Evolutionary conservation across 1,284 basidiomycete genomes (phyloP), one percentile per base, ranked within the genome.

Genomic region (Mycosarcoma maydis): DNA sequence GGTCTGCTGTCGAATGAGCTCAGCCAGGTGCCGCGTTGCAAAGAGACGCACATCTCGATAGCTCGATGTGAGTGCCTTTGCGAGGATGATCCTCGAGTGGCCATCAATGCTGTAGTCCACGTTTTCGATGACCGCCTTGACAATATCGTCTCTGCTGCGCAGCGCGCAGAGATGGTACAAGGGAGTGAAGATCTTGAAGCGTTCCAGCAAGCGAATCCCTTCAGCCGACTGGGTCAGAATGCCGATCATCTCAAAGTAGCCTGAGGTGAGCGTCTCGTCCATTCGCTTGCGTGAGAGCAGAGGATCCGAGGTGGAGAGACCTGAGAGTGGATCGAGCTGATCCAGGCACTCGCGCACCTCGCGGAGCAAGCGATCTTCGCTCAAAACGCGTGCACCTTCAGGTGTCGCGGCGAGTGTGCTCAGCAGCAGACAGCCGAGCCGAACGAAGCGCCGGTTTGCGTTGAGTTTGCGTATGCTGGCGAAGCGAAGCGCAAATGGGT

Each of bases 171-270:
- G 84, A 75, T 94, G 92, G 77, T 98, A 97, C 79, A 98, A 92
- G 0, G 91, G 90, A 0, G 94, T 96, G 81, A 97, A 98, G 34
- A 97, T 87, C 76, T 91, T 92, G 83, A 91, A 90, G 76, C 91
- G 91, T 82, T 95, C 92, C 81, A 98, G 84, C 17, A 98, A 83
- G 41, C 92, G 90, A 23, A 95, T 87, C 13, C 96, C 96, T 48
- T 96, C 92, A 26, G 88, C 86, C 61, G 90, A 87, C 76, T 90
- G 92, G 82, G 92, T 95, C 37, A 98, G 84, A 1, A 88, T 89
- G 3, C 94, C 94, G 2, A 99, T 86, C 90, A 99, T 94, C 78
- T 97, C 94, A 67, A 99, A 89, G 82, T 98, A 98, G 0, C 94
- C 95, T 73, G 88, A 90, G 0, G 92, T 91, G 61, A 98, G 83